phyloP scores from a whole-genome alignment of 129 eudicot species.

The Oenanthe sinensis region DNA sequence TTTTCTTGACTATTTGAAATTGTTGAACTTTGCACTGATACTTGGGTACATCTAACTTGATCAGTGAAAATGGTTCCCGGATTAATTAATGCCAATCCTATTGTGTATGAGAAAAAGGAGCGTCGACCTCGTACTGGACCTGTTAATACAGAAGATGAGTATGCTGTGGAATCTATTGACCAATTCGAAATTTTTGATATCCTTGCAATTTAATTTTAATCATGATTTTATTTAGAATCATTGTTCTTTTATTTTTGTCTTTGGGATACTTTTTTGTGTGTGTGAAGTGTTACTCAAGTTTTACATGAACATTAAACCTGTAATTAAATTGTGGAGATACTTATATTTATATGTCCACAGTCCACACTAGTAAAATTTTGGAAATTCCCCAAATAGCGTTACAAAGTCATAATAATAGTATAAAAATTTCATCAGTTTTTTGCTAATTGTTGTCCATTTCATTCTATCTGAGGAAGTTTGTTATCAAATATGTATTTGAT shows the following conservation, averaged over 20 bases:
- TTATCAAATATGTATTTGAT: neutral
- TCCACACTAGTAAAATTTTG: too few species aligned
- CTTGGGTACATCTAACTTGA: neutral
- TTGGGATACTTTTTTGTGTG: neutral
- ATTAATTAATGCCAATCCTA: slow-evolving; percentile 74
- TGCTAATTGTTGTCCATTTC: neutral
- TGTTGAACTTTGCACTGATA: neutral
- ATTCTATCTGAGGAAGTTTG: neutral
- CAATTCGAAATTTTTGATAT: slow-evolving; percentile 84
- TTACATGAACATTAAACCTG: neutral
- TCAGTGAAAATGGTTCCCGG: slow-evolving; percentile 43
- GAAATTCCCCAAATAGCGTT: too few species aligned
- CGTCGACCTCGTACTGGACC: slow-evolving; percentile 53
- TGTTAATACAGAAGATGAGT: slow-evolving; percentile 54
- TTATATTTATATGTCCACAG: neutral
- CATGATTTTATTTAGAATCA: neutral
- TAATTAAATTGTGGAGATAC: neutral
- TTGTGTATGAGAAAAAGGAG: slow-evolving; percentile 73
- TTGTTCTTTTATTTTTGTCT: neutral
- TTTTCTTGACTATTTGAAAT: neutral
- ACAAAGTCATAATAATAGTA: too few species aligned
- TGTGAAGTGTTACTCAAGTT: neutral
- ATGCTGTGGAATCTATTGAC: slow-evolving; percentile 62
- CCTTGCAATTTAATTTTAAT: slow-evolving; percentile 8
- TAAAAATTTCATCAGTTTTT: neutral